Evolutionary conservation across 495 filamentous ascomycete genomes (phyloP).

Genomic region (Lindgomyces ingoldianus): DNA sequence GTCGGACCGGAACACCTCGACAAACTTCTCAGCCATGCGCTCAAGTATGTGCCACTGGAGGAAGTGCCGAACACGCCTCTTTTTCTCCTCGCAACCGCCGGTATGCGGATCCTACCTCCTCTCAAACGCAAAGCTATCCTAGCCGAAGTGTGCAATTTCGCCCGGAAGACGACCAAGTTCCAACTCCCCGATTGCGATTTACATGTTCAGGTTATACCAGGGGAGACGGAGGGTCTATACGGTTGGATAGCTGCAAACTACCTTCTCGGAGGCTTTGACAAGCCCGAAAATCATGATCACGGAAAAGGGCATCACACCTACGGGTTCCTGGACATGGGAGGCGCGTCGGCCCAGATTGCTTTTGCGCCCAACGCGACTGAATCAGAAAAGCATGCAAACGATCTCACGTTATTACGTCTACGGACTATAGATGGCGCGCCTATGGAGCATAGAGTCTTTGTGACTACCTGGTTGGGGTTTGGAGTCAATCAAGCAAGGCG

Average conservation of each 20-base stretch:
- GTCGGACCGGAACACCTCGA: slow-evolving; percentile 83
- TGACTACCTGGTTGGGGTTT: slow-evolving; percentile 95
- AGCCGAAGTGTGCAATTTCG: slow-evolving; percentile 79
- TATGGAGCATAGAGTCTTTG: slow-evolving; percentile 84
- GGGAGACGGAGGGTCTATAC: slow-evolving; percentile 96
- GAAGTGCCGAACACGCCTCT: slow-evolving; percentile 83
- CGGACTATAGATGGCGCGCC: slow-evolving; percentile 74
- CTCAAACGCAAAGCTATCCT: slow-evolving; percentile 69
- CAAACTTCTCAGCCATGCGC: slow-evolving; percentile 77
- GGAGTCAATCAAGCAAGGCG: slow-evolving; percentile 88
- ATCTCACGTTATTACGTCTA: slow-evolving; percentile 82
- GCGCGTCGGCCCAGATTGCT: slow-evolving; percentile 94
- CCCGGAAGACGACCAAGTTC: slow-evolving; percentile 76
- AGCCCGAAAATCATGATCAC: slow-evolving; percentile 69
- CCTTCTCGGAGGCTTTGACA: slow-evolving; percentile 87
- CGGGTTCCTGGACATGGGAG: slow-evolving; percentile 98
- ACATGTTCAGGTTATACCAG: slow-evolving; percentile 93
- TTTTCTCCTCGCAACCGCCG: slow-evolving; percentile 95
- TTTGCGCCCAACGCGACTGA: slow-evolving; percentile 95
- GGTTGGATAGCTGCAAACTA: slow-evolving; percentile 99
- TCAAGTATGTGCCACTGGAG: slow-evolving; percentile 74
- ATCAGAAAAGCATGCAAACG: slow-evolving; percentile 83
- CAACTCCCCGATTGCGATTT: slow-evolving; percentile 83
- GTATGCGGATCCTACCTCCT: slow-evolving; percentile 85
- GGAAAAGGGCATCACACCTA: slow-evolving; percentile 94